Conservation (phyloP, 2,329 filamentous ascomycete species). For the Hymenoscyphus fructigenus region DNA sequence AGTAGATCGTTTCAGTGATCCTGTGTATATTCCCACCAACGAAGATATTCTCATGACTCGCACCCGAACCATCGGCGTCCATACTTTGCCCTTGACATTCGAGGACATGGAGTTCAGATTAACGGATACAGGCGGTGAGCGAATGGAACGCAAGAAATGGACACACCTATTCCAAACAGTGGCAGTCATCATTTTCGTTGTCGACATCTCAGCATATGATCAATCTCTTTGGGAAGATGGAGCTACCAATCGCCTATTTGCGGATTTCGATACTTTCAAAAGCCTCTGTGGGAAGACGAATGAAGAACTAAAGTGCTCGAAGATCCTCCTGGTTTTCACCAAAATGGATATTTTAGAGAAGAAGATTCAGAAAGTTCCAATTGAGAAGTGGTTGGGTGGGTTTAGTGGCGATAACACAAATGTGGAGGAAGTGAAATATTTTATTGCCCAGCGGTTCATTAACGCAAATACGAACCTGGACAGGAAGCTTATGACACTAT, state of each 20-base stretch:
- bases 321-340: constrained; percentile 72
- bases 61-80: constrained; percentile 98
- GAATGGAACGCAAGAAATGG: constrained; percentile 98
- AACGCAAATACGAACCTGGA: not conserved
- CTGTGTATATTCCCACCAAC: constrained; percentile 92
- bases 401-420: constrained; percentile 53
- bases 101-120: constrained; percentile 84
- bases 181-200: constrained; percentile 92
- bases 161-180: constrained; percentile 99
- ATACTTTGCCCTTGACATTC: constrained; percentile 93
- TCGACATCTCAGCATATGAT: constrained; percentile 96
- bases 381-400: constrained; percentile 76
- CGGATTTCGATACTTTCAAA: constrained; percentile 55
- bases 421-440: constrained; percentile 8
- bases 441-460: constrained; percentile 7
- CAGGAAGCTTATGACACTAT: not conserved
- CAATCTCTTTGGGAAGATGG: constrained; percentile 34
- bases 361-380: constrained; percentile 70
- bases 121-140: constrained; percentile 95
- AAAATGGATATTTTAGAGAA: constrained; percentile 76
- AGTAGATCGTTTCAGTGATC: constrained; percentile 83
- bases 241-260: not conserved
- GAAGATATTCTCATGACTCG: constrained; percentile 93
- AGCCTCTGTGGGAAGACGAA: constrained; percentile 75
- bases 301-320: constrained; percentile 31